Base-by-base conservation (phyloP, 2,329 filamentous ascomycete genomes). In the Xylariaceae sp. region DNA sequence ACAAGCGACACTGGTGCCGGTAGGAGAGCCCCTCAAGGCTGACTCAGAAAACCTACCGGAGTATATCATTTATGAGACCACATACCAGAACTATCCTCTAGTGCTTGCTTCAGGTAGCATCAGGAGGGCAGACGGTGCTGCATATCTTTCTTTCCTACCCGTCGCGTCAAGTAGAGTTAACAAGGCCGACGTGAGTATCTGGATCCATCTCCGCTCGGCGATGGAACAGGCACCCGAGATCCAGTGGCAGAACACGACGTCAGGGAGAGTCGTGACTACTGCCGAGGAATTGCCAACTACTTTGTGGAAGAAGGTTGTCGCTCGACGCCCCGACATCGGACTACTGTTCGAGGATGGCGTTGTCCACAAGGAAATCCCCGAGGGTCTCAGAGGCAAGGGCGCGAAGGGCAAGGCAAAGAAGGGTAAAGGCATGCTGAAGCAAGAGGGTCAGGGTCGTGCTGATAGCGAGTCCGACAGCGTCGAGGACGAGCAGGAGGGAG, bases 81-180 rank as follows among this genome's bases (percentile, higher is more conserved):
- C 69, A 2, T 72, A 72, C 58, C 61, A 69, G 43, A 66, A 67
- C 41, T 72, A 72, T 53, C 67, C 68, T 1, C 64, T 71, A 17
- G 66, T 73, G 34, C 55, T 72, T 12, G 64, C 67, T 5, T 64
- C 62, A 3, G 67, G 67, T 11, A 60, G 59, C 40, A 70, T 73
- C 55, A 65, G 65, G 45, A 62, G 62, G 17, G 66, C 68, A n/a
- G 67, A 67, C 6, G 69, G 69, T 12, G 64, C 68, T 42, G 42
- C 58, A 5, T 56, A 64, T 39, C 53, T 61, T 6, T 49, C 59
- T 10, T 67, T 67, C 44, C 39, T 60, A 1, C 58, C 64, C 12
- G 63, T 67, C 42, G 50, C 53, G 52, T 57, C 64, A 22, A 50
- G 54, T 29, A 58, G 58, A 6, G 48, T 61, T 8, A 57, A 60